These are phyloP conservation scores for Fusarium pilosicola DNA, from an alignment of 2,329 filamentous ascomycete genomes.

Conservation along the genomic window DNA sequence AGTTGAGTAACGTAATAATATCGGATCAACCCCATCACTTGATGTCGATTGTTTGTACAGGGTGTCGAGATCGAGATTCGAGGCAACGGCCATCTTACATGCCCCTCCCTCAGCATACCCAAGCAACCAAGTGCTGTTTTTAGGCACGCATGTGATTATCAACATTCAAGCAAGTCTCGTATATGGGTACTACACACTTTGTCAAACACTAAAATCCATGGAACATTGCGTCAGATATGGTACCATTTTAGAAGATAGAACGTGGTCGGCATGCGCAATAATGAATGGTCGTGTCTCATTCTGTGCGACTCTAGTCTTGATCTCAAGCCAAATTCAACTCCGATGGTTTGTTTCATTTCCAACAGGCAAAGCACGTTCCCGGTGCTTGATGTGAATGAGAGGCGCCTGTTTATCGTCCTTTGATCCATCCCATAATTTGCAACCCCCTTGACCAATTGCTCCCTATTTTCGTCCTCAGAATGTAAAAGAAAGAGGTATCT, in stretches of 20 bases:
- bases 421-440: slow-evolving; percentile 29
- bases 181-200: neutral
- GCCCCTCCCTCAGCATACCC: neutral
- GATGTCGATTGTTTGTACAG: neutral
- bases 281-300: slow-evolving; percentile 40
- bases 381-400: slow-evolving; percentile 15
- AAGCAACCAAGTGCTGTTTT: neutral
- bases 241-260: slow-evolving; percentile 11
- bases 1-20: slow-evolving; percentile 31
- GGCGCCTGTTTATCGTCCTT: slow-evolving; percentile 18
- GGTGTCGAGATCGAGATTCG: slow-evolving; percentile 17
- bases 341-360: slow-evolving; percentile 13
- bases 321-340: slow-evolving; percentile 5
- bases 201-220: neutral
- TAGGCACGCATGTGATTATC: slow-evolving; percentile 28
- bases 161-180: neutral
- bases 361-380: slow-evolving; percentile 15
- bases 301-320: slow-evolving; percentile 19
- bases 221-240: slow-evolving; percentile 24
- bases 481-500: slow-evolving; percentile 48
- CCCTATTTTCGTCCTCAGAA: slow-evolving; percentile 36
- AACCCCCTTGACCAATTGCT: slow-evolving; percentile 37
- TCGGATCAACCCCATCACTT: slow-evolving; percentile 6
- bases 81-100: neutral
- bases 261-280: slow-evolving; percentile 27